Evolutionary conservation across 1,284 basidiomycete species (phyloP), one percentile per base, ranked within the genome.

Genomic region (Wallemia hederae): DNA sequence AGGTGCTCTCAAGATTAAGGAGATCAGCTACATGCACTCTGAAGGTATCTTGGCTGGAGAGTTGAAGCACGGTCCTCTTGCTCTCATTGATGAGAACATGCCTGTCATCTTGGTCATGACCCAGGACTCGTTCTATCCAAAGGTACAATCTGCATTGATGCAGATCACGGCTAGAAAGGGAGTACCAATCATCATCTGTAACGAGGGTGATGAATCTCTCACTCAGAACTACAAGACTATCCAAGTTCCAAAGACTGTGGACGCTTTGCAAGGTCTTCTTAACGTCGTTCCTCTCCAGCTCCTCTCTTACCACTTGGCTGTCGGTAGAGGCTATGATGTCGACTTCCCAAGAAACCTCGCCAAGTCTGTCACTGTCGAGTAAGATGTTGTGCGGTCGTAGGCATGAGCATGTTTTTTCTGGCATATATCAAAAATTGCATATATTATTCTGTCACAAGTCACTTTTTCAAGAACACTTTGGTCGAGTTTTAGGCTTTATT

Each of bases 31-130:
- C 73, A 85, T 88, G 82, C 85, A 89, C 71, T 85, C 82, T 57
- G 86, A 90, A 72, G 85, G 83, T 71, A 96, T 98, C 70, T 81
- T 98, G 61, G 92, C 92, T 39, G 92, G 92, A 66, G 94, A 99
- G 75, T 78, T 98, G 66, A 98, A 98, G 76, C 94, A 99, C 72
- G 94, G 94, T 59, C 94, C 94, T 60, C 80, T 98, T 61, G 92
- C 94, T 60, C 75, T 98, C 64, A 85, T 98, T 69, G 92, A 98
- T 72, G 92, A 97, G 75, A 89, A 91, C 74, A 91, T 94, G 81
- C 90, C 87, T 9, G 86, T 94, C 65, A 90, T 96, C 74, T 86
- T 99, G 74, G 81, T 98, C 76, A 97, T 97, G 91, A 98, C 94
- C 57, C 85, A 88, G 68, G 94, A 99, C 75, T 92, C 89, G 62